phyloP scores from a whole-genome alignment of 1,284 basidiomycete genomes.

The Peniophora sp. region DNA sequence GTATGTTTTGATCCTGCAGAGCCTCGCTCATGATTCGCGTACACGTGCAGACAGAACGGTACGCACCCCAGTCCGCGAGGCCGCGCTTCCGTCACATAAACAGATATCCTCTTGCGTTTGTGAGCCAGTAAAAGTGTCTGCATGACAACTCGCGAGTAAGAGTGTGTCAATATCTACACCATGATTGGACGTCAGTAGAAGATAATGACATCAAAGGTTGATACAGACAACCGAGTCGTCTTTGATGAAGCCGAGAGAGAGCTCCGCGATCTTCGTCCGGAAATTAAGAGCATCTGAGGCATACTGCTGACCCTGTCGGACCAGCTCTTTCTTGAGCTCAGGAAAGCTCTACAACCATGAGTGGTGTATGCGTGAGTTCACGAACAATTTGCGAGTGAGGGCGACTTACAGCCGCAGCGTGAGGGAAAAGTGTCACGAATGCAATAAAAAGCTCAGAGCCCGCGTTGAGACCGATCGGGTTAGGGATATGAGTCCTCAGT shows the following conservation, averaged over 20 bases:
- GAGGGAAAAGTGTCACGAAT: conserved; percentile 81
- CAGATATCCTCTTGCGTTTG: conserved; percentile 87
- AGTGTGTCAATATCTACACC: conserved; percentile 86
- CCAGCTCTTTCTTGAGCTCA: conserved; percentile 75
- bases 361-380: neutral
- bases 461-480: conserved; percentile 83
- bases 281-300: conserved; percentile 78
- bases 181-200: conserved; percentile 2
- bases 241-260: conserved; percentile 89
- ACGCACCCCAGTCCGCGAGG: conserved; percentile 73
- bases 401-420: conserved; percentile 65
- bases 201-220: conserved; percentile 1
- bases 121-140: conserved; percentile 87
- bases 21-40: conserved; percentile 2
- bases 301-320: conserved; percentile 72
- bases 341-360: conserved; percentile 58
- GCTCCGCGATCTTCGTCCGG: conserved; percentile 83
- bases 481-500: conserved; percentile 59
- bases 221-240: conserved; percentile 82
- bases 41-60: conserved; percentile 1
- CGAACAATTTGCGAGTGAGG: conserved; percentile 3
- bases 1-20: conserved; percentile 77
- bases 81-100: conserved; percentile 95
- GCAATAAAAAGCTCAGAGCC: conserved; percentile 87
- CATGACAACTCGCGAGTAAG: conserved; percentile 94